phyloP scores from a whole-genome alignment of 139 green algal genomes.

The Zygnema cylindricum region DNA sequence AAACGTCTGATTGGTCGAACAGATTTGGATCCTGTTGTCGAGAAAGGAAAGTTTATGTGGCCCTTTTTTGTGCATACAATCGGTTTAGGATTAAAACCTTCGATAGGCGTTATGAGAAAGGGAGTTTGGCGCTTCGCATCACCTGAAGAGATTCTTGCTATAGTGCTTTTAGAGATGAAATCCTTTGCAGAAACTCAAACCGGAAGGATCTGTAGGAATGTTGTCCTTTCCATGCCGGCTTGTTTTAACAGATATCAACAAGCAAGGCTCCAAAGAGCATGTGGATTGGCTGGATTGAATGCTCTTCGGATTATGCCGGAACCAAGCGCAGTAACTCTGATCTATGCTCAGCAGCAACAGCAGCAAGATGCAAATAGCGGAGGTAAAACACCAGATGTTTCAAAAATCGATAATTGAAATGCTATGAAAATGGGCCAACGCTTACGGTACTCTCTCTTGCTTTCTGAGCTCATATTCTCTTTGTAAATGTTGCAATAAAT shows the following conservation, averaged over 20 bases:
- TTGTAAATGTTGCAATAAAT: too few relatives aligned
- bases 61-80: constrained; percentile 73
- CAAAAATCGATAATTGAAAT: too few relatives aligned
- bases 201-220: neutral
- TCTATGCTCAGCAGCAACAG: constrained; percentile 32
- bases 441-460: too few relatives aligned
- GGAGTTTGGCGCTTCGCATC: constrained; percentile 5
- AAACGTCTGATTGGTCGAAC: constrained; percentile 97
- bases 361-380: neutral
- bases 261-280: neutral
- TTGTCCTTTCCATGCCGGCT: constrained; percentile 27
- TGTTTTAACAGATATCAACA: constrained; percentile 30
- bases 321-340: constrained; percentile 11
- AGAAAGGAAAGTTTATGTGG: constrained; percentile 89
- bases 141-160: constrained; percentile 24
- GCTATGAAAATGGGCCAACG: too few relatives aligned
- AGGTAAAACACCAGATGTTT: too few relatives aligned
- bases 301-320: constrained; percentile 32
- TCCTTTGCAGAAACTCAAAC: constrained; percentile 5
- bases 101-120: neutral
- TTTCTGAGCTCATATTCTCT: too few relatives aligned
- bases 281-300: constrained; percentile 25
- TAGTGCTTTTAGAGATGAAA: constrained; percentile 28
- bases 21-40: constrained; percentile 79
- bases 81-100: constrained; percentile 2